phyloP scores from a whole-genome alignment of 306 rosid species.

The Psophocarpus tetragonolobus region DNA sequence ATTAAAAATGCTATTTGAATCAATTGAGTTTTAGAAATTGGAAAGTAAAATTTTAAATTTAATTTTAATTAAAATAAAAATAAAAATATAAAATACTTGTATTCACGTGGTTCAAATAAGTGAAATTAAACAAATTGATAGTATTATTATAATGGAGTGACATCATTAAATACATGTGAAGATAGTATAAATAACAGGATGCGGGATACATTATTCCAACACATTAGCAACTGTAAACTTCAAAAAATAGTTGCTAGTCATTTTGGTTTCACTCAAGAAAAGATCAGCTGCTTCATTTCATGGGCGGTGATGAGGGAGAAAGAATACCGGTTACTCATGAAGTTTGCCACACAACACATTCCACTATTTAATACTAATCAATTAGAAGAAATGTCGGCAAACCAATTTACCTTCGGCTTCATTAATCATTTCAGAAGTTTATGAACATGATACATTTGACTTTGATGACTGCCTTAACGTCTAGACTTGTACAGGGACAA shows the following conservation, averaged over 20 bases:
- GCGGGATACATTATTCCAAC: not conserved
- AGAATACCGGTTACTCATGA: not conserved
- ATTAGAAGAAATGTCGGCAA: not conserved
- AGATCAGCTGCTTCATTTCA: not conserved
- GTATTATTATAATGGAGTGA: too few relatives aligned
- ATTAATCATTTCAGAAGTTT: slow-evolving; percentile 26
- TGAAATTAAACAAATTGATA: too few relatives aligned
- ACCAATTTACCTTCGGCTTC: slow-evolving; percentile 6
- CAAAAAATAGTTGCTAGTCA: not conserved
- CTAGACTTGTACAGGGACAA: slow-evolving; percentile 35
- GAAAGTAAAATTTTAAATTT: too few relatives aligned
- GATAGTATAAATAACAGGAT: not conserved
- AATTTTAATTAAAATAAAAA: too few relatives aligned
- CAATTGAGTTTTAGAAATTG: too few relatives aligned
- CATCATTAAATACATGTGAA: too few relatives aligned
- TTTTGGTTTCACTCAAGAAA: not conserved
- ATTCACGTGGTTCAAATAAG: too few relatives aligned
- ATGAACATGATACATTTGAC: slow-evolving; percentile 32
- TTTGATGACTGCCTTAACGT: slow-evolving; percentile 28
- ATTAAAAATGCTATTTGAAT: too few relatives aligned
- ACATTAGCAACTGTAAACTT: not conserved
- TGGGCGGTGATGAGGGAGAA: not conserved
- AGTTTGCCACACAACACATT: not conserved
- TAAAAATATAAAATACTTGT: too few relatives aligned
- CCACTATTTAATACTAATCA: slow-evolving; percentile 4